Percentiles rank a stretch among this genome's conserved stretches.
Conservation (phyloP, 2,329 filamentous ascomycete species). For the Didymella pomorum region DNA sequence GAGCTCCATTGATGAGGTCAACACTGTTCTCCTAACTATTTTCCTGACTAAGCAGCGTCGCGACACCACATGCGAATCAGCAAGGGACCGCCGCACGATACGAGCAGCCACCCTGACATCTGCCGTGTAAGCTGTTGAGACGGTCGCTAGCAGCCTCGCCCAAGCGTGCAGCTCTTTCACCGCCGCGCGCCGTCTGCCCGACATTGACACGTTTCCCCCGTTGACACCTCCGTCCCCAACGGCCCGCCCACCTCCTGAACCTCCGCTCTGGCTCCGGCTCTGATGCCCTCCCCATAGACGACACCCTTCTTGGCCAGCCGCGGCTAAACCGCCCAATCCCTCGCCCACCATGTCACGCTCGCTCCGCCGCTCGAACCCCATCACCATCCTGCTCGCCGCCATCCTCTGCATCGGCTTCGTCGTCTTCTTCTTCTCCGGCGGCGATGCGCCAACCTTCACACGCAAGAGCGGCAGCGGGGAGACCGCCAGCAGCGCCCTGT, state of each 20-base stretch:
- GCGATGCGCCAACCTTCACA: conserved; percentile 60
- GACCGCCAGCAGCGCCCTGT: conserved; percentile 74
- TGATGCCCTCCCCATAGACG: conserved; percentile 47
- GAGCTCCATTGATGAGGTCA: neutral
- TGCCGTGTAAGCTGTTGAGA: conserved; percentile 16
- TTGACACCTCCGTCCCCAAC: too few species aligned
- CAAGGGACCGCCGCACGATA: neutral
- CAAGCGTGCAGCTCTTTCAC: too few species aligned
- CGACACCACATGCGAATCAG: conserved; percentile 14
- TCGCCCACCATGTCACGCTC: conserved; percentile 65
- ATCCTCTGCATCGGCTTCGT: conserved; percentile 71
- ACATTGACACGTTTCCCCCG: conserved; percentile 25
- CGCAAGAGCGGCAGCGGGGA: conserved; percentile 59
- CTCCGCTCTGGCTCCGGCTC: conserved; percentile 26
- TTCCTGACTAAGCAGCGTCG: conserved; percentile 14
- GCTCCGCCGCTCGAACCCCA: conserved; percentile 80
- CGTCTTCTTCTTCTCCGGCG: conserved; percentile 69
- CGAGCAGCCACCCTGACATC: conserved; percentile 1
- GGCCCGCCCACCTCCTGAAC: neutral
- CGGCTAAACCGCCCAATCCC: conserved; percentile 8
- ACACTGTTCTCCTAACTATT: neutral
- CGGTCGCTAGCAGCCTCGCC: too few species aligned
- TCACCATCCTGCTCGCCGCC: conserved; percentile 75
- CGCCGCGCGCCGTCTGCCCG: neutral
- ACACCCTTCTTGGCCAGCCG: conserved; percentile 37